Evolutionary conservation across 768 basidiomycete species (phyloP), one percentile per base, ranked within the genome.

Genomic region (Collybia sordida): DNA sequence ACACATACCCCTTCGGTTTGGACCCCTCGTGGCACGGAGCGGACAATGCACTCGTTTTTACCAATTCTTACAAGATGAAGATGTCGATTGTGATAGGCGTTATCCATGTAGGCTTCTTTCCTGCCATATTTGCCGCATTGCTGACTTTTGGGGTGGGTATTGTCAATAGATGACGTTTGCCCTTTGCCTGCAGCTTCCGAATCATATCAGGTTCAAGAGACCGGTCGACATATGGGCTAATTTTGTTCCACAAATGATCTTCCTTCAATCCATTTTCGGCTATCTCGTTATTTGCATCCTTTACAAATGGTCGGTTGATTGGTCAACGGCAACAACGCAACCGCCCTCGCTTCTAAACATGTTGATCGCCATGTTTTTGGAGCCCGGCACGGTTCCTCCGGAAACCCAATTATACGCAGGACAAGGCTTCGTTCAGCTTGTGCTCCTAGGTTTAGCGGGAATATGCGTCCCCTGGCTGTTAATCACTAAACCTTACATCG

Each of bases 11-110:
- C 2, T 93, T 99, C 57, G 97, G 97, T 57, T 65, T 99, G 54
- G 97, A 99, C 66, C 94, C 94, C 45, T 85, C 73, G 42, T 99
- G 97, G 97, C 94, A 97, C 63, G 92, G 86, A 17, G 80, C 95
- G 4, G 90, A 92, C 56, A 99, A 99, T 63, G 77, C 76, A 1
- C 78, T 99, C 51, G 85, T 97, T 37, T 99, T 98, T 70, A 89
- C 88, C 45, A 99, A 99, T 71, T 98, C 95, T 34, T 96, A 96
- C 77, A 99, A 98, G 85, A 99, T 99, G 97, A 98, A 99, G 75
- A 93, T 98, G 93, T 90, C 93, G 18, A 86, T 99, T 62, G 83
- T 98, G 28, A 70, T 99, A 46, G 97, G 97, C 66, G 95, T 99
- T 56, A 89, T 90, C 52, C 96, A 99, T 68, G 96, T 98, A 72